Percentiles rank a stretch among this genome's conserved stretches.
phyloP scores from a whole-genome alignment of 2,329 filamentous ascomycete species.

The Aspergillus carbonarius region DNA sequence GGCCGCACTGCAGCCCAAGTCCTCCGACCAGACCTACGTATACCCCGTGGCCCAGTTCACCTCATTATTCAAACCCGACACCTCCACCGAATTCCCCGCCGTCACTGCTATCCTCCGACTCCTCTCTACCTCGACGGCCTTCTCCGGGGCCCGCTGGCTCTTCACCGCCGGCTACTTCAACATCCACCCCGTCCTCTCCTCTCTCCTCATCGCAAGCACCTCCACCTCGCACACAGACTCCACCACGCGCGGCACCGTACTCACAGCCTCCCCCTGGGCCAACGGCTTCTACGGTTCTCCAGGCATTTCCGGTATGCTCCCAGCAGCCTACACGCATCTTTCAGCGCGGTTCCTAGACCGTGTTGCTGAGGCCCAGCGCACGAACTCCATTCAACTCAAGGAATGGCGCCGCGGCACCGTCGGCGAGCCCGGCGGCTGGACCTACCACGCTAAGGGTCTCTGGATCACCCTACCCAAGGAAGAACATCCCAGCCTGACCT shows the following conservation, averaged over 20 bases:
- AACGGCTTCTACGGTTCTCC: slow-evolving; percentile 92
- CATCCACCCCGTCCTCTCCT: slow-evolving; percentile 79
- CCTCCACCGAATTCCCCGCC: slow-evolving; percentile 84
- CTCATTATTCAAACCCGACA: slow-evolving; percentile 73
- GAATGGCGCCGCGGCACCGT: slow-evolving; percentile 88
- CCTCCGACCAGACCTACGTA: slow-evolving; percentile 65
- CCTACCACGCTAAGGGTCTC: slow-evolving; percentile 94
- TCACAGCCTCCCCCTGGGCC: slow-evolving; percentile 88
- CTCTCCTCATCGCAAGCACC: slow-evolving; percentile 72
- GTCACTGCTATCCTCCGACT: slow-evolving; percentile 71
- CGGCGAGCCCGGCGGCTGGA: slow-evolving; percentile 82
- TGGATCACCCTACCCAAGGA: slow-evolving; percentile 71
- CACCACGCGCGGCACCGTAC: slow-evolving; percentile 67
- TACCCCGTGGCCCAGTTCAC: slow-evolving; percentile 89
- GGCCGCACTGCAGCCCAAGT: slow-evolving; percentile 27
- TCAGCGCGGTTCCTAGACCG: slow-evolving; percentile 75
- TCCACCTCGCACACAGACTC: slow-evolving; percentile 32
- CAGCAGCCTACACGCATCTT: slow-evolving; percentile 87
- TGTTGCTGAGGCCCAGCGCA: slow-evolving; percentile 54
- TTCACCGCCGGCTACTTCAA: slow-evolving; percentile 99
- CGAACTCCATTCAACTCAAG: slow-evolving; percentile 66
- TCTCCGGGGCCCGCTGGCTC: slow-evolving; percentile 76
- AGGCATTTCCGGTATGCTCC: slow-evolving; percentile 85
- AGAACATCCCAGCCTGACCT: slow-evolving; percentile 68
- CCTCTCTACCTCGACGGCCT: slow-evolving; percentile 60